A percentile compares a stretch with the other conserved stretches of the same genome.
phyloP scores from a whole-genome alignment of 140 eudicot species.

The Flaveria floridana region DNA sequence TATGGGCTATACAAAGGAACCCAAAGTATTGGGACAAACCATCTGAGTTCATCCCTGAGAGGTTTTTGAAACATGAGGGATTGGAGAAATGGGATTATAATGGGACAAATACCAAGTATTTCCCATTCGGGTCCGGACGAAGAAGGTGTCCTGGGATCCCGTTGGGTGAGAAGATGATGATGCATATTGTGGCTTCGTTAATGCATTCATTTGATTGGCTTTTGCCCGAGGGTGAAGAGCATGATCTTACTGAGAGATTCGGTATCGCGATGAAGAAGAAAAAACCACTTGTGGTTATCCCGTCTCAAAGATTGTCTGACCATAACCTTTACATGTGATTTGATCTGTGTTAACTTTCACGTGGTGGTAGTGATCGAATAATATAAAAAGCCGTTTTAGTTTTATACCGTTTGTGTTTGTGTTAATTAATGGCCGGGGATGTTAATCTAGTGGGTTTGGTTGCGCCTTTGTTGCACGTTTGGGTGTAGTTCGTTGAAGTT shows the following conservation, averaged over 20 bases:
- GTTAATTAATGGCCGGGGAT: no score
- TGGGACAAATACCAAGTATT: background rate
- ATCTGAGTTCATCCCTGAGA: conserved; percentile 1
- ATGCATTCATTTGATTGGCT: background rate
- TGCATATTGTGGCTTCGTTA: background rate
- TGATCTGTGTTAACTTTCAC: background rate
- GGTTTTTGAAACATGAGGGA: background rate
- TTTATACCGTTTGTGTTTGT: no score
- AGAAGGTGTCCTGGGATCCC: background rate
- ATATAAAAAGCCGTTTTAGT: no score
- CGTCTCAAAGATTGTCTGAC: background rate
- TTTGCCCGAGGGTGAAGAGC: background rate
- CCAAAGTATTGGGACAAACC: conserved; percentile 7
- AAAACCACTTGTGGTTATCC: background rate
- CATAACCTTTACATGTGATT: background rate
- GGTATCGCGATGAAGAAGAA: background rate
- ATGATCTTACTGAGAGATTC: background rate
- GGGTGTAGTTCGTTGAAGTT: no score
- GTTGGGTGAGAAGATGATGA: background rate
- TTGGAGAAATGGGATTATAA: background rate
- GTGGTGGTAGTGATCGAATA: background rate
- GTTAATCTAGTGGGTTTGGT: no score
- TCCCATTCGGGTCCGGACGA: background rate
- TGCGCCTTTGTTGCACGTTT: no score
- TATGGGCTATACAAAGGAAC: conserved; percentile 12